Base-by-base conservation (phyloP, 164 flowering plant genomes). In the Paratinospora sagittata region DNA sequence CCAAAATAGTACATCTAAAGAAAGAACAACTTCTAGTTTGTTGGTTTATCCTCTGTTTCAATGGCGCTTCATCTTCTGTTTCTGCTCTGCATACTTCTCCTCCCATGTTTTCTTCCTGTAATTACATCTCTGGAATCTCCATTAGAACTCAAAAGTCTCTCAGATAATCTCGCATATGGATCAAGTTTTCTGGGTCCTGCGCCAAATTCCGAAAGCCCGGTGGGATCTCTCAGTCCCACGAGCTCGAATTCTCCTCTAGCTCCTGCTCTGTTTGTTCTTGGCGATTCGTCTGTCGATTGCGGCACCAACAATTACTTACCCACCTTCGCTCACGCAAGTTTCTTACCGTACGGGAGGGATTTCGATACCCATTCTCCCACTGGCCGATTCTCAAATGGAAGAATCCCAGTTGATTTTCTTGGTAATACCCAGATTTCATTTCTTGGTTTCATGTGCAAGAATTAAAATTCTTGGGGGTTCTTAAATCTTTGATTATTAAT, bases 351-450 rank as follows among this genome's bases (percentile, higher is more conserved):
- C 30, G 98, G 97, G 0, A 78, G 96, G 66, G 98, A 94, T 72
- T 94, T 94, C 72, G 98, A 94, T 49, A 88, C 97, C 12, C 91
- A 86, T 67, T 67, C 17, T 9, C 97, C 98, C 3, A 94, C 97
- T 13, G 98, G 98, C 3, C 80, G 97, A 30, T 92, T 95, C 85
- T 84, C 86, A 67, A 92, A 95, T 80, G 97, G 98, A 33, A 84
- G 97, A 70, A 86, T 87, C 67, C 89, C 95, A 0, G 97, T 92
- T 39, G 96, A 89, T 78, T 95, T 80, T 89, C 89, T 92, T 17
- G 97, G 98, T 92, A 82, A 52, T 9, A 37, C 71, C 2, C 33
- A 2, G 5, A n/a, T n/a, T n/a, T n/a, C n/a, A n/a, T n/a, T n/a
- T n/a, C n/a, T n/a, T n/a, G n/a, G n/a, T n/a, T n/a, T n/a, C n/a